Base-by-base conservation (phyloP, 2,329 filamentous ascomycete species). In the Alternaria angustiovoidea region DNA sequence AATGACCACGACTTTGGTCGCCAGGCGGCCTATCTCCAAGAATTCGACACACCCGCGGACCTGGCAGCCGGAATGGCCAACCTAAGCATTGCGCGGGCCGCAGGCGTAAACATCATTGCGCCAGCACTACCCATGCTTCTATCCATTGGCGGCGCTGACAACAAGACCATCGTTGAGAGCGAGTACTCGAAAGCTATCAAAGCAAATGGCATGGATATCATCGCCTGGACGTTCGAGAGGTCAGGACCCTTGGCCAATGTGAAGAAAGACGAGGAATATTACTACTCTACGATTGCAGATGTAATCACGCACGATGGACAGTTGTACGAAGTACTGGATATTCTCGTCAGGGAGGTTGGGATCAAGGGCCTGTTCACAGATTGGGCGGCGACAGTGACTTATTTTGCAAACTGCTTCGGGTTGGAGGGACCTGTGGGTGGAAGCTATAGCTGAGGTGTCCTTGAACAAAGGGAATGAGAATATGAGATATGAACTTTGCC, bases 401-500 rank as follows among this genome's bases (percentile, higher is more conserved):
- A 88, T 65, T 91, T 89, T 75, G 89, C 88, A 63, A 91, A 90
- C 69, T 91, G 88, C 76, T 87, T 91, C 62, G 83, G 78, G 1
- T 57, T 75, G n/a, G 60, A 65, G 53, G 64, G 70, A 2, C 67
- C 62, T 0, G 43, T 61, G 20, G 64, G 62, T 18, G 62, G 64
- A 7, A 67, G 62, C 18, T 68, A 65, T 43, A 34, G 44, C 20
- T 43, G 22, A 43, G 18, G 9, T 12, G 38, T 6, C 12, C 7
- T 41, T 39, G 34, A 11, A 20, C 4, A 20, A n/a, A 2, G 4
- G 6, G 3, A 20, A 20, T 16, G n/a, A 20, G 1, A 39, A 20
- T 39, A 39, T n/a, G 32, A 39, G n/a, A 39, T 8, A n/a, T 39
- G 7, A 18, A 39, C 5, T 7, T 16, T 36, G 12, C 12, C 14